These are phyloP conservation scores for Naegleria gruberi DNA, from an alignment of 208 protist species.

Conservation along the genomic window DNA sequence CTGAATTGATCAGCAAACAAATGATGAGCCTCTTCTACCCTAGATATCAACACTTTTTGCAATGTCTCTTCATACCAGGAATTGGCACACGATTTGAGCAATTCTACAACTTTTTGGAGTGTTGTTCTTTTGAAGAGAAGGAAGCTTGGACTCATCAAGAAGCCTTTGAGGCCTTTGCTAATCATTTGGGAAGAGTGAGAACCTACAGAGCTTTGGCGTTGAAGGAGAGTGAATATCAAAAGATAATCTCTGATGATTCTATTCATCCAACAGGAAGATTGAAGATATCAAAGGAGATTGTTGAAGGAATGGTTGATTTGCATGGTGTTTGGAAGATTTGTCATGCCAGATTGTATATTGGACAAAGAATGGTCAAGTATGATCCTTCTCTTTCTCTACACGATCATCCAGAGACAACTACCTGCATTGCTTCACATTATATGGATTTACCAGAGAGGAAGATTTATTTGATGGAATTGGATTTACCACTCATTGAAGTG, in stretches of 20 bases:
- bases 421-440: background rate
- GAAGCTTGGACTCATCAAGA: background rate
- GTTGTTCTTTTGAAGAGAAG: background rate
- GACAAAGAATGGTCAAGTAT: background rate
- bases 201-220: background rate
- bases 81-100: background rate
- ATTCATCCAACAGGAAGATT: background rate
- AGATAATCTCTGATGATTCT: background rate
- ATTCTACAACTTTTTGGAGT: background rate
- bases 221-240: background rate
- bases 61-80: background rate
- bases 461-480: background rate
- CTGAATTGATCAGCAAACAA: no score
- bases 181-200: background rate
- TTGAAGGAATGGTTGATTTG: background rate
- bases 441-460: background rate
- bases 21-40: no score
- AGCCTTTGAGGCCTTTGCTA: background rate
- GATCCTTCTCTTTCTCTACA: background rate
- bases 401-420: background rate
- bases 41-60: no score
- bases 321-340: background rate
- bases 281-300: background rate
- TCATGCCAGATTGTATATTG: background rate
- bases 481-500: background rate